Conservation (phyloP, 306 rosid genomes). For the Sphenostylis stenocarpa region DNA sequence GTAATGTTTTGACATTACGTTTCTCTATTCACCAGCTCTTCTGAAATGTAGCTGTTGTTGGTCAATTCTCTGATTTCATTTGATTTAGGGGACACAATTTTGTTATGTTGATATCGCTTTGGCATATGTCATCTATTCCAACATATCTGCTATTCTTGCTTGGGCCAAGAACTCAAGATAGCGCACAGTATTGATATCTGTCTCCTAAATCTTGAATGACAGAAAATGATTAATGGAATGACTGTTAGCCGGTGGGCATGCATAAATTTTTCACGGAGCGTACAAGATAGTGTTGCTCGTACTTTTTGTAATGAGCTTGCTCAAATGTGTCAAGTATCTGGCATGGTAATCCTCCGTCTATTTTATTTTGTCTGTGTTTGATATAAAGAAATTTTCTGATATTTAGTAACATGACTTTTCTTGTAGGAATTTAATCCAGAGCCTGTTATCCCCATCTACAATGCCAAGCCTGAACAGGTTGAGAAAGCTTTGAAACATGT, state of each 20-base stretch:
- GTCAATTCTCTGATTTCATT: background rate
- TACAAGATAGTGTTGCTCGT: constrained; percentile 85
- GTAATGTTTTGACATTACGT: constrained; percentile 36
- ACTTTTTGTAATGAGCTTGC: constrained; percentile 86
- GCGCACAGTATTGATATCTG: constrained; percentile 22
- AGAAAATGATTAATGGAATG: constrained; percentile 98
- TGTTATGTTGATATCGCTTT: background rate
- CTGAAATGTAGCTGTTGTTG: background rate
- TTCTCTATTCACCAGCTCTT: background rate
- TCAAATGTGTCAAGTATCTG: constrained; percentile 96
- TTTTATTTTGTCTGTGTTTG: background rate
- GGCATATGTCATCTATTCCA: background rate
- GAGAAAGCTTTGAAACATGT: constrained; percentile 91
- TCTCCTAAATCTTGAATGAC: constrained; percentile 25
- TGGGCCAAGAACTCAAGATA: background rate
- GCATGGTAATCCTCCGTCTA: constrained; percentile 61
- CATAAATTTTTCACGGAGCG: constrained; percentile 82
- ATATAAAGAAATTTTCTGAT: background rate
- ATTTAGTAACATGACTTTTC: background rate
- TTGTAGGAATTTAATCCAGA: constrained; percentile 78
- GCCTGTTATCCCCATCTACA: constrained; percentile 83
- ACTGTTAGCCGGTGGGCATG: constrained; percentile 94
- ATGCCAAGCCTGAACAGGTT: constrained; percentile 87
- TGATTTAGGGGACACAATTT: background rate
- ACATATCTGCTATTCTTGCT: background rate